Base-by-base conservation (phyloP, 2,329 filamentous ascomycete genomes). In the Phaeosphaeria sp. region DNA sequence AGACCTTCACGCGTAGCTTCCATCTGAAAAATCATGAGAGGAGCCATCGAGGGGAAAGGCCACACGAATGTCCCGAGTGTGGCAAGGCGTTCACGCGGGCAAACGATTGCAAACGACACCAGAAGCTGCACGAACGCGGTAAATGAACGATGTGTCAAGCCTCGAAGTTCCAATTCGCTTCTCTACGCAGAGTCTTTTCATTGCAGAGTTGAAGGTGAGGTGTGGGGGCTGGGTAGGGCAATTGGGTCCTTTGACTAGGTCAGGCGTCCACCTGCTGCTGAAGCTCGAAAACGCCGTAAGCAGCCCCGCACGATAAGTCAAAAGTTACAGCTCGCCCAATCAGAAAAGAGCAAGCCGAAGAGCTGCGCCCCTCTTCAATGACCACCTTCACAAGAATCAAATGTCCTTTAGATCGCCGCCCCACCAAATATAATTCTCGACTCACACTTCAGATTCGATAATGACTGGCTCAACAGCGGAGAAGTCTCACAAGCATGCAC, bases 1-100 rank as follows among this genome's bases (percentile, higher is more conserved):
- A 76, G 53, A 71, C 56, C 0, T 81, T 80, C 49, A 80, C 78
- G 18, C 69, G 78, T 2, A 76, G 73, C 22, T 72, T 73, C 13
- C 77, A 75, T 40, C 65, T 74, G 2, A 69, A 68, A 5, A 69
- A 74, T 0, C 79, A 81, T 53, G 63, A 74, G 46, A 63, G 71
- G 7, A 77, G 73, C 22, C 79, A 81, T 56, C 72, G 70, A n/a
- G 78, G 75, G 0, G 53, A 57, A 36, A 58, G 63, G 8, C 56
- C 50, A 0, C 42, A 64, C 45, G 57, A 56, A 18, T 74, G 72
- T 43, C 54, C 61, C 0, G 68, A 74, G 27, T 74, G 69, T 55
- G 68, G 67, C 0, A 73, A 57, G 45, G 62, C 71, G 1, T 74
- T 74, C 24, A 70, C 66, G 4, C 42, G 71, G 11, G 27, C 45